Conservation (phyloP, 2,329 filamentous ascomycete species). For the Ceratocystis papillata region DNA sequence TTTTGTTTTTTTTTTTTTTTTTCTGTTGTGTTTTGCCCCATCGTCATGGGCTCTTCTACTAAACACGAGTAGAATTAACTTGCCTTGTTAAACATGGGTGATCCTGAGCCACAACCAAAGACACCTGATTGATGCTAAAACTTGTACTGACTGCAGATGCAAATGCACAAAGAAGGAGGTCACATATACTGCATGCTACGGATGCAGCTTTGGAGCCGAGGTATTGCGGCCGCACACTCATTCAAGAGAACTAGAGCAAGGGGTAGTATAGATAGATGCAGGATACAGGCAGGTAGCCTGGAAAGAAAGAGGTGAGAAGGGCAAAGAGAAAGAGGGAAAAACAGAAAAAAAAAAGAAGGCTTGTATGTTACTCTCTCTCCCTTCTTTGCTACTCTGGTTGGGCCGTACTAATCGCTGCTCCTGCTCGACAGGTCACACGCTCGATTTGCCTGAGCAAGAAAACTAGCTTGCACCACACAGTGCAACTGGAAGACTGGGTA, state of each 20-base stretch:
- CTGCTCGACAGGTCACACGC: not conserved
- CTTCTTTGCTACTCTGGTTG: not conserved
- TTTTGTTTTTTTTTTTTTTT: not conserved
- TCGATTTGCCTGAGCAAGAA: not conserved
- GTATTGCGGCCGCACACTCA: not conserved
- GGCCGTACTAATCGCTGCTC: not conserved
- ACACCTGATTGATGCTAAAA: not conserved
- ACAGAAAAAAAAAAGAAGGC: not conserved
- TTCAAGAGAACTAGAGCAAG: not conserved
- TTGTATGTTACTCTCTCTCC: not conserved
- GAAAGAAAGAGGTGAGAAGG: not conserved
- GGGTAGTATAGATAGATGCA: not conserved
- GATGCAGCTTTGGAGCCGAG: not conserved
- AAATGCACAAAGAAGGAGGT: constrained; percentile 9
- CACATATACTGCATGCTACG: not conserved
- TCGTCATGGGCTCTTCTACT: not conserved
- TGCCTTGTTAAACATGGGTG: no score
- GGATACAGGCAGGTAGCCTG: no score
- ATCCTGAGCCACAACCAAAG: not conserved
- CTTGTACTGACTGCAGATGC: not conserved
- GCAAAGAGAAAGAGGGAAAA: not conserved
- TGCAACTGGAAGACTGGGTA: not conserved
- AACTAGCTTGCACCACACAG: not conserved
- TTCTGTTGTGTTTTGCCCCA: not conserved
- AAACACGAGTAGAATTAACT: no score